Conservation (phyloP, 179 eudicot species). For the Vitellaria paradoxa region DNA sequence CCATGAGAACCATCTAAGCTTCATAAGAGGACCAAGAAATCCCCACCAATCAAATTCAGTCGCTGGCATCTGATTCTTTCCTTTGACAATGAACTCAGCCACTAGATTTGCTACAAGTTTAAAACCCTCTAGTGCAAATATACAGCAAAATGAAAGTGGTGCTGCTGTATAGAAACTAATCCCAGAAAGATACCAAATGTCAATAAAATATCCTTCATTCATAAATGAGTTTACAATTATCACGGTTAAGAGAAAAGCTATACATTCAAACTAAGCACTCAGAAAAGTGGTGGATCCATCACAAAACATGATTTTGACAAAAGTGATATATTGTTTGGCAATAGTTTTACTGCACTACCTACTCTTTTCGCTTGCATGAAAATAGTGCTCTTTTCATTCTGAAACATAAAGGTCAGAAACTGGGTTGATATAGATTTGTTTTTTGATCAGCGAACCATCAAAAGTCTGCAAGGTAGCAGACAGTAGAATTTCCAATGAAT, state of each 20-base stretch:
- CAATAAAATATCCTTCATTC: neutral
- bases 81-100: slow-evolving; percentile 56
- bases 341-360: neutral
- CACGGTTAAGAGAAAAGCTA: neutral
- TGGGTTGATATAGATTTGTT: neutral
- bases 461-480: neutral
- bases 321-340: neutral
- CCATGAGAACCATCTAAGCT: slow-evolving; percentile 70
- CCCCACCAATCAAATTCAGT: slow-evolving; percentile 48
- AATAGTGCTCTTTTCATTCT: neutral
- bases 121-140: slow-evolving; percentile 54
- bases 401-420: neutral
- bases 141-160: slow-evolving; percentile 78
- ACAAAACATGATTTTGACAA: neutral
- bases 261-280: neutral
- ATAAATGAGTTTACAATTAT: neutral
- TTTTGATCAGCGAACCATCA: neutral
- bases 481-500: neutral
- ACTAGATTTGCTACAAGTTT: slow-evolving; percentile 29
- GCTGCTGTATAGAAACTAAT: slow-evolving; percentile 83
- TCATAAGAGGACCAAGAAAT: slow-evolving; percentile 48
- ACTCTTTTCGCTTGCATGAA: neutral
- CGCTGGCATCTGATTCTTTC: slow-evolving; percentile 49
- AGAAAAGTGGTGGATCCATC: neutral
- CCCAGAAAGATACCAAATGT: slow-evolving; percentile 27